phyloP scores from a whole-genome alignment of 306 rosid species.

The Hylodesmum podocarpum region DNA sequence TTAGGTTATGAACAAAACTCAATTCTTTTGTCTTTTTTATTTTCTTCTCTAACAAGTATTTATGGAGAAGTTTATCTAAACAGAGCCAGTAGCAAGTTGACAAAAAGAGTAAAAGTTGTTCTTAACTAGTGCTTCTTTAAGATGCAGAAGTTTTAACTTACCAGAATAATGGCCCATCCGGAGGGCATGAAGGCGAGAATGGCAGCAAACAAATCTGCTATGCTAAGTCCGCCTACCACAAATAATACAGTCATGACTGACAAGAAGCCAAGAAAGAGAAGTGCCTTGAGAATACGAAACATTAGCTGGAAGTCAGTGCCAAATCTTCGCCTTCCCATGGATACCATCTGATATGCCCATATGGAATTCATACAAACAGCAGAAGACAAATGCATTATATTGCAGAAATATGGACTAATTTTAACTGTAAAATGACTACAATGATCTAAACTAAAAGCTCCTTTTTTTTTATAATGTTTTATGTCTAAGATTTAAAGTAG shows the following conservation, averaged over 20 bases:
- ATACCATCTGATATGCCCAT: conserved; percentile 65
- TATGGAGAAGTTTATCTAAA: background rate
- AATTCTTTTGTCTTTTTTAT: background rate
- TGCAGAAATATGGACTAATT: background rate
- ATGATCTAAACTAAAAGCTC: conserved; percentile 1
- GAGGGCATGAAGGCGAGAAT: conserved; percentile 89
- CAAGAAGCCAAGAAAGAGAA: conserved; percentile 86
- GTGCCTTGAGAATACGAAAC: conserved; percentile 91
- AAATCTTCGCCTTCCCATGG: conserved; percentile 89
- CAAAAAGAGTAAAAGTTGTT: background rate
- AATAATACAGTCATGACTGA: conserved; percentile 89
- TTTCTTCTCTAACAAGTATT: background rate
- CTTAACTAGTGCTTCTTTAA: background rate
- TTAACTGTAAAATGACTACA: background rate
- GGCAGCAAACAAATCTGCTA: conserved; percentile 87
- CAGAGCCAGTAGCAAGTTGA: background rate
- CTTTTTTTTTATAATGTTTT: background rate
- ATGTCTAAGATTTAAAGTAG: background rate
- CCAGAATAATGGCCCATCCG: conserved; percentile 92
- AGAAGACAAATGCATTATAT: conserved; percentile 11
- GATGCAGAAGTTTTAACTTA: conserved; percentile 39
- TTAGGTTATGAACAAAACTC: background rate
- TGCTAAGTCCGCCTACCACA: conserved; percentile 77
- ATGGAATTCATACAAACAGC: conserved; percentile 19
- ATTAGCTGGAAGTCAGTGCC: conserved; percentile 90